Evolutionary conservation across 2,329 filamentous ascomycete species (phyloP).

Genomic region (Talaromyces rugulosus): DNA sequence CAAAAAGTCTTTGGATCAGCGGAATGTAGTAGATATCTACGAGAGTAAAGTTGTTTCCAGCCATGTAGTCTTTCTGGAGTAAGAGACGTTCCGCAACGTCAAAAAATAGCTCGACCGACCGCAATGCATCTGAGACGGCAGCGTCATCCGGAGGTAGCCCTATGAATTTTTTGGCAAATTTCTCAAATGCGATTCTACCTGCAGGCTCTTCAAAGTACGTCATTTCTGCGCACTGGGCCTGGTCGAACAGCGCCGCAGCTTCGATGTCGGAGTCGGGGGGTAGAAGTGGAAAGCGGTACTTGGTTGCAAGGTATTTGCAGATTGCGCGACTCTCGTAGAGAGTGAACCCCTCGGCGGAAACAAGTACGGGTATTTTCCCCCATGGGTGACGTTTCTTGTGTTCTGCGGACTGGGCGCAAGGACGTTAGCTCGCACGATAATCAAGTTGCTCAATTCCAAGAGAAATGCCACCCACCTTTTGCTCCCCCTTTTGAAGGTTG

Average conservation of each 20-base stretch:
- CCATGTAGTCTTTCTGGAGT: slow-evolving; percentile 2
- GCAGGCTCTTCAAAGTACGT: slow-evolving; percentile 8
- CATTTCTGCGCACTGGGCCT: slow-evolving; percentile 6
- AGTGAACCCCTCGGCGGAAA: neutral
- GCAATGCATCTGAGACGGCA: slow-evolving; percentile 2
- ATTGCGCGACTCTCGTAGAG: slow-evolving; percentile 12
- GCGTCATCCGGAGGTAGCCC: slow-evolving; percentile 4
- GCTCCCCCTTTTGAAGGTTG: slow-evolving; percentile 6
- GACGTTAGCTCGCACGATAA: too few relatives aligned
- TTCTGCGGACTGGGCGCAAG: slow-evolving; percentile 2
- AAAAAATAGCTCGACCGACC: slow-evolving; percentile 6
- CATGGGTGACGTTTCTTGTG: slow-evolving; percentile 8
- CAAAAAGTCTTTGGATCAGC: slow-evolving; percentile 8
- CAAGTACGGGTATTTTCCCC: slow-evolving; percentile 7
- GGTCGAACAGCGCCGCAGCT: slow-evolving; percentile 9
- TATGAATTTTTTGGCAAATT: slow-evolving; percentile 7
- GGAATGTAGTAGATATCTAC: slow-evolving; percentile 11
- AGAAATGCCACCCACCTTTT: slow-evolving; percentile 1
- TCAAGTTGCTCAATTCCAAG: too few relatives aligned
- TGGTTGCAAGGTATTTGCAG: slow-evolving; percentile 10
- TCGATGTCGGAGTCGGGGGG: slow-evolving; percentile 1
- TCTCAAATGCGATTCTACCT: slow-evolving; percentile 8
- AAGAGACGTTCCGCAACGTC: slow-evolving; percentile 9
- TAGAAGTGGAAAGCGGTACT: slow-evolving; percentile 4
- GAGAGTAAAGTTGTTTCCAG: slow-evolving; percentile 9